phyloP scores from a whole-genome alignment of 2,329 filamentous ascomycete species.

The Phoma sp. region DNA sequence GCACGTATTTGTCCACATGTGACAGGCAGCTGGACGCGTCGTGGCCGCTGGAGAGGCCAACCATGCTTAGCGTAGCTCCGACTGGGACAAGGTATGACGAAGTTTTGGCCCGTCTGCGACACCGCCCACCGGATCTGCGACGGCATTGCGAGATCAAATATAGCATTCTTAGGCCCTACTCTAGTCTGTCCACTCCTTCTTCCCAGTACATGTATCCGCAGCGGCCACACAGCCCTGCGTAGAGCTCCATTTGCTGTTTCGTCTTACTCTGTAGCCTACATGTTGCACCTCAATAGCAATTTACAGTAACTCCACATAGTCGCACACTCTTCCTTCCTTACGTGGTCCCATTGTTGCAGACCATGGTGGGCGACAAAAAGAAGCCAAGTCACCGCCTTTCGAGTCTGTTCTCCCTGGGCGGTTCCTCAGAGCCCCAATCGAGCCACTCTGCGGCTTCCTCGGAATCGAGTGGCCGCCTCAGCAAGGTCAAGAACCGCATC shows the following conservation, averaged over 20 bases:
- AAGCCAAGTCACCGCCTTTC: slow-evolving; percentile 42
- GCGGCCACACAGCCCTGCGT: slow-evolving; percentile 21
- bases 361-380: slow-evolving; percentile 39
- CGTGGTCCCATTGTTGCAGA: background rate
- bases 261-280: slow-evolving; percentile 18
- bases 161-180: slow-evolving; percentile 28
- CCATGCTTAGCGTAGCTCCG: slow-evolving; percentile 13
- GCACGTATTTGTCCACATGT: background rate
- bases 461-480: slow-evolving; percentile 36
- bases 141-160: slow-evolving; percentile 29
- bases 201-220: slow-evolving; percentile 20
- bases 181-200: slow-evolving; percentile 20
- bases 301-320: slow-evolving; percentile 5
- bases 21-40: slow-evolving; percentile 17
- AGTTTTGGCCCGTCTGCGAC: slow-evolving; percentile 20
- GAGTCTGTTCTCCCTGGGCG: slow-evolving; percentile 38
- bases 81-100: slow-evolving; percentile 16
- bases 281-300: slow-evolving; percentile 15
- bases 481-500: slow-evolving; percentile 42
- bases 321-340: background rate
- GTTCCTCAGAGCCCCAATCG: slow-evolving; percentile 25
- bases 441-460: slow-evolving; percentile 32
- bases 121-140: slow-evolving; percentile 32
- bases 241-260: slow-evolving; percentile 30
- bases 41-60: slow-evolving; percentile 22